These are phyloP conservation scores for Aquanectria penicillioides DNA, from an alignment of 2,329 filamentous ascomycete species.

Conservation along the genomic window DNA sequence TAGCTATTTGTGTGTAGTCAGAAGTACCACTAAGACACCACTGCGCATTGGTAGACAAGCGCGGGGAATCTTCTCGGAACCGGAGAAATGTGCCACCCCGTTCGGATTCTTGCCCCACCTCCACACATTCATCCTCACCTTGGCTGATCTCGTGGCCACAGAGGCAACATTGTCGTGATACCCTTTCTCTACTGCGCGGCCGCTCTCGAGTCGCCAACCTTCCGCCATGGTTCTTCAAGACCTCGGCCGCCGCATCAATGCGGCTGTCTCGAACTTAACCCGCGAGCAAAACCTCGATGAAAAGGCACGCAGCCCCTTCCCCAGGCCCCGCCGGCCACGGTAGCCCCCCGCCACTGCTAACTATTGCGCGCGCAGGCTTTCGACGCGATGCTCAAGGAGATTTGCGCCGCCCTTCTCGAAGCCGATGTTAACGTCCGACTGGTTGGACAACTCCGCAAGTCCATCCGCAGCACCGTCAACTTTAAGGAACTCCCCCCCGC, in stretches of 20 bases:
- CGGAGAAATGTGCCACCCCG: constrained; percentile 17
- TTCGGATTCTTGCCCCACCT: constrained; percentile 19
- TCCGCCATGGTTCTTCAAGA: constrained; percentile 94
- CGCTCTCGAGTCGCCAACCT: constrained; percentile 30
- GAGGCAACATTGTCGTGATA: constrained; percentile 34
- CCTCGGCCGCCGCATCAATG: constrained; percentile 97
- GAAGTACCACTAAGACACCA: too few relatives aligned
- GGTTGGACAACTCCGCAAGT: constrained; percentile 89
- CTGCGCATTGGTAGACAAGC: too few relatives aligned
- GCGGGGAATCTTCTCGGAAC: neutral
- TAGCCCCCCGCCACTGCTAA: constrained; percentile 29
- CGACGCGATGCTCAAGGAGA: constrained; percentile 98
- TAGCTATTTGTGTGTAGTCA: too few relatives aligned
- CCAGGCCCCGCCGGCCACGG: too few relatives aligned
- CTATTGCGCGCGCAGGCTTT: constrained; percentile 75
- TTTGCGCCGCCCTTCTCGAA: constrained; percentile 93
- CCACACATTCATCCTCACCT: constrained; percentile 5
- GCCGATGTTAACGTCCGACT: constrained; percentile 97
- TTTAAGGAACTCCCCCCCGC: constrained; percentile 91
- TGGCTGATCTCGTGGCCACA: constrained; percentile 35
- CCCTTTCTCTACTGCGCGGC: constrained; percentile 33
- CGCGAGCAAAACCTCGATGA: constrained; percentile 94
- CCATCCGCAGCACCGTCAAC: constrained; percentile 90
- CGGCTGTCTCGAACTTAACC: constrained; percentile 93
- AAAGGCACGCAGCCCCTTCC: constrained; percentile 69